These are phyloP conservation scores for Ceratocystis ficicola DNA, from an alignment of 2,329 filamentous ascomycete genomes.

Conservation along the genomic window DNA sequence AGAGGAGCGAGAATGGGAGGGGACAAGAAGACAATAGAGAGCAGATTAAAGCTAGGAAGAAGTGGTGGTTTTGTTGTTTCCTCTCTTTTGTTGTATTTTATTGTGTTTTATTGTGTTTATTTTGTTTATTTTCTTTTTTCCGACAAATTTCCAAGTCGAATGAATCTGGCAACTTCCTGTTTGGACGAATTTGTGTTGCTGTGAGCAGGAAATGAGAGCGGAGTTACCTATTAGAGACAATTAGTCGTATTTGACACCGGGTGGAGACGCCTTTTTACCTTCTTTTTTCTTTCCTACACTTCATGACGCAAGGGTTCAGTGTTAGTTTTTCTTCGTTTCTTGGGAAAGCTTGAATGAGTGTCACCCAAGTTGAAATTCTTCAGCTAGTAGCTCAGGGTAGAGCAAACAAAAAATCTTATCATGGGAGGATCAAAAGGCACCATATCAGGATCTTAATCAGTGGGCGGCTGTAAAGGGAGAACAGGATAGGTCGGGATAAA, in stretches of 20 bases:
- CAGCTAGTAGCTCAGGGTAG: background rate
- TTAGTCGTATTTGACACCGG: background rate
- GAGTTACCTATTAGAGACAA: background rate
- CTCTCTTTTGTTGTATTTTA: background rate
- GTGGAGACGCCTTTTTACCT: background rate
- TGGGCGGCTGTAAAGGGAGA: background rate
- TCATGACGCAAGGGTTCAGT: too few species aligned
- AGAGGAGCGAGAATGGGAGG: background rate
- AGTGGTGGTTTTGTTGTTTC: too few species aligned
- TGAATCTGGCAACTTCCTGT: background rate
- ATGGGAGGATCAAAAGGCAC: conserved; percentile 1
- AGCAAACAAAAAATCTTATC: background rate
- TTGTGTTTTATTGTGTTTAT: background rate
- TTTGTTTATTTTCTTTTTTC: background rate
- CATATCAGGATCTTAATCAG: background rate
- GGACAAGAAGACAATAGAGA: background rate
- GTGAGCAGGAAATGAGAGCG: background rate
- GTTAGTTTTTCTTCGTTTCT: background rate
- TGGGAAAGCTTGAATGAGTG: background rate
- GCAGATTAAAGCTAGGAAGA: too few species aligned
- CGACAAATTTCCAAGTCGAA: background rate
- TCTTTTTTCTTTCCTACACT: background rate
- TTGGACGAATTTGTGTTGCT: background rate
- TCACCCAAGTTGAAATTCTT: background rate
- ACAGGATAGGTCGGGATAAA: background rate